Percentiles rank a stretch among this genome's conserved stretches.
Conservation (phyloP, 257 asterid species). For the Plantago elongata region DNA sequence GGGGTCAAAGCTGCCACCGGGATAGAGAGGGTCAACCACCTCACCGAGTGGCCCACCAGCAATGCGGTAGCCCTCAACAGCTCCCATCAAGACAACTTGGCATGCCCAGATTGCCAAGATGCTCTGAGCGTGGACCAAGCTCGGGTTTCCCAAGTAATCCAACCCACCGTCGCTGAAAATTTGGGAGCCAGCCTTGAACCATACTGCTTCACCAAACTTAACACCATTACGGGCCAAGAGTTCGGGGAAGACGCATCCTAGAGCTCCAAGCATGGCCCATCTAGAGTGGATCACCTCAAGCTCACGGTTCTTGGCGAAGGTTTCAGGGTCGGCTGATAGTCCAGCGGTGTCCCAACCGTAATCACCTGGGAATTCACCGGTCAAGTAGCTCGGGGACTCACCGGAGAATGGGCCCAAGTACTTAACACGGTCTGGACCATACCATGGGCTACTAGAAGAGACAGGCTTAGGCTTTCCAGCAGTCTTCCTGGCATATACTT, state of each 20-base stretch:
- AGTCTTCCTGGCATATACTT: too few species aligned
- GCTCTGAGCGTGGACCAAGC: constrained; percentile 11
- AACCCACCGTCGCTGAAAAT: constrained; percentile 7
- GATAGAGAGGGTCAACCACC: constrained; percentile 8
- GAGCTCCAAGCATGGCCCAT: constrained; percentile 14
- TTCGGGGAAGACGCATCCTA: constrained; percentile 8
- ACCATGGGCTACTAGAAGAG: constrained; percentile 6
- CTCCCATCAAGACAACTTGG: constrained; percentile 10
- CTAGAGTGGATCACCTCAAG: constrained; percentile 10
- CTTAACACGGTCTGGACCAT: constrained; percentile 11
- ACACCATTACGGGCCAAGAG: constrained; percentile 8
- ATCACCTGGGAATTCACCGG: constrained; percentile 8
- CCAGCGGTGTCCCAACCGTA: constrained; percentile 14
- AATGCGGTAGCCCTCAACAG: constrained; percentile 9
- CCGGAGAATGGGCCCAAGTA: constrained; percentile 10
- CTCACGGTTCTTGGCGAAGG: constrained; percentile 11
- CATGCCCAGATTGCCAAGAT: constrained; percentile 10
- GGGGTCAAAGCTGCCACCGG: constrained; percentile 12
- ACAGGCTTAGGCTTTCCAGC: neutral
- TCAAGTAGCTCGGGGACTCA: constrained; percentile 5
- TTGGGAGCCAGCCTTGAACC: constrained; percentile 11
- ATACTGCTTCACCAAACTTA: constrained; percentile 8
- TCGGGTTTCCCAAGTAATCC: constrained; percentile 12
- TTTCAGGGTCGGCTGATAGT: constrained; percentile 11
- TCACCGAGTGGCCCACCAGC: constrained; percentile 12